Conservation (phyloP, 805 yeast species). For the Hanseniaspora pseudoguilliermondii region DNA sequence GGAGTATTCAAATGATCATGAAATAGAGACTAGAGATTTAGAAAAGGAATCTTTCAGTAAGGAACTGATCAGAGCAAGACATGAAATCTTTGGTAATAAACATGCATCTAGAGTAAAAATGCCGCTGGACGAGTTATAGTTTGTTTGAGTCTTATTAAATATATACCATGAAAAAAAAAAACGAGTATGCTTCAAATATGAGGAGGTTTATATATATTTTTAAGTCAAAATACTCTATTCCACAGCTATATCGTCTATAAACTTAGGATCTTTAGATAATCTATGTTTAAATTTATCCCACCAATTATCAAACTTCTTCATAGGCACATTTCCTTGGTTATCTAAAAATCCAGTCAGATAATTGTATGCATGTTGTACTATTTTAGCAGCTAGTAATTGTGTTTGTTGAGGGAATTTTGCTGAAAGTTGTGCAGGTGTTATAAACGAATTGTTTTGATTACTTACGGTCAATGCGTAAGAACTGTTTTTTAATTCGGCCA, state of each 20-base stretch:
- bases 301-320: constrained; percentile 84
- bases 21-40: constrained; percentile 22
- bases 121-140: constrained; percentile 37
- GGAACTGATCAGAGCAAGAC: constrained; percentile 39
- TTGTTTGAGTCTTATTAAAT: neutral
- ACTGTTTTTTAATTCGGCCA: constrained; percentile 33
- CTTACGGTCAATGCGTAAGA: constrained; percentile 16
- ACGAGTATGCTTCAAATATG: neutral
- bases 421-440: constrained; percentile 25
- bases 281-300: constrained; percentile 80
- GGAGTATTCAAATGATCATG: constrained; percentile 14
- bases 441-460: neutral
- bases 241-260: constrained; percentile 42
- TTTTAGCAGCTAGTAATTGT: constrained; percentile 66
- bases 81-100: constrained; percentile 66
- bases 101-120: constrained; percentile 50
- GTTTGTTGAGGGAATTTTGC: constrained; percentile 32
- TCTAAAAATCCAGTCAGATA: constrained; percentile 81
- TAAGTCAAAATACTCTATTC: constrained; percentile 13
- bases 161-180: neutral
- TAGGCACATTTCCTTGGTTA: constrained; percentile 64
- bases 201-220: too few species aligned
- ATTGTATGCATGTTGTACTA: constrained; percentile 86
- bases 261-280: constrained; percentile 68
- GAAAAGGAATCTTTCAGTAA: constrained; percentile 29